Base-by-base conservation (phyloP, 176 grass and related monocot genomes). In the Musa schizocarpa region DNA sequence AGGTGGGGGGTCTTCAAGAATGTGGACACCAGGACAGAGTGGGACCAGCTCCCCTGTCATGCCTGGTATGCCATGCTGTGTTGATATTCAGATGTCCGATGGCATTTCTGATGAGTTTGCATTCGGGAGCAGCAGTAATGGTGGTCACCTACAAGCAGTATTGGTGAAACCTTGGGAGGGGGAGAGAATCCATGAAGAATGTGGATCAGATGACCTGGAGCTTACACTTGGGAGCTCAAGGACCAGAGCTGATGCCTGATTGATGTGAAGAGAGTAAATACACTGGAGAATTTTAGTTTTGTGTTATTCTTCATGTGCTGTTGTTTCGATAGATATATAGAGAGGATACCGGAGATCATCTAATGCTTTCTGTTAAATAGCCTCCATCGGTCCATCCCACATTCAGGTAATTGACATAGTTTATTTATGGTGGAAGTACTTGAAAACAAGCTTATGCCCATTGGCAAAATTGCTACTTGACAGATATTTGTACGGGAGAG, bases 171-270 rank as follows among this genome's bases (percentile, higher is more conserved):
- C 86, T 24, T 91, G 88, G 88, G 86, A 85, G n/a, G 88, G 82
- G 53, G 90, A 97, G 86, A 64, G 25, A 53, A 76, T 82, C 74
- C 66, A 77, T 51, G 84, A 83, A 64, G 86, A 85, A 16, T 70
- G 24, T 54, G 82, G 29, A 53, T 75, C 84, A 48, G 90, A 86
- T 2, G 88, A 98, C 71, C 80, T 92, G 71, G 86, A 92, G 68
- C 86, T 98, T 64, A 91, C 90, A 4, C 94, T 93, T 21, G 90
- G 94, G 22, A 93, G 61, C 76, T 56, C 87, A 4, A 90, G 14
- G 72, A 89, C 81, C 63, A 89, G 88, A 61, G 78, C 53, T 14
- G 85, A 92, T 74, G 57, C 56, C 56, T 64, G 50, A 64, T 79
- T 54, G 53, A 79, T 69, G 48, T 16, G 12, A 24, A 26, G 27